Evolutionary conservation across 108 stramenopile genomes (phyloP).

Genomic region (Nitzschia sp.): DNA sequence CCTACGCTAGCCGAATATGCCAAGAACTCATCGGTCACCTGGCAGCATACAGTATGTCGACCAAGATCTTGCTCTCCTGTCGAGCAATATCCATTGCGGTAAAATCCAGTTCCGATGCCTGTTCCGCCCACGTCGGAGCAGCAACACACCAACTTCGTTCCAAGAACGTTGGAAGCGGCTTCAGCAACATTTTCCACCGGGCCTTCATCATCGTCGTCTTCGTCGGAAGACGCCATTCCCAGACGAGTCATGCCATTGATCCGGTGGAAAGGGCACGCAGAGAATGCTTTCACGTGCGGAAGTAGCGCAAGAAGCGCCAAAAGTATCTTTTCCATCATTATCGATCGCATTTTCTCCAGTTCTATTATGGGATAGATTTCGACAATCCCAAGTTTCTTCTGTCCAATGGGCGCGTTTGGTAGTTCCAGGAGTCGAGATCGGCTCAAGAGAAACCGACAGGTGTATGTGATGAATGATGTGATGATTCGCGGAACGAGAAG

Average conservation of each 20-base stretch:
- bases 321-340: conserved; percentile 8
- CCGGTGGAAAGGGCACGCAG: background rate
- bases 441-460: no score
- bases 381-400: no score
- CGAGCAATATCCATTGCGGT: conserved; percentile 81
- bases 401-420: no score
- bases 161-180: conserved; percentile 60
- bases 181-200: conserved; percentile 1
- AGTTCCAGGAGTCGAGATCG: no score
- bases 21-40: conserved; percentile 80
- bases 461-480: no score
- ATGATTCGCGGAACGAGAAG: no score
- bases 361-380: no score
- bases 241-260: no score
- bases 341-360: background rate
- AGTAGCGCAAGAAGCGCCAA: background rate
- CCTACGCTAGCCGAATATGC: conserved; percentile 68
- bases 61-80: conserved; percentile 79
- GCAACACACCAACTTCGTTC: conserved; percentile 63
- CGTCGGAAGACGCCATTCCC: background rate
- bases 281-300: background rate
- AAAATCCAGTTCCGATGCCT: conserved; percentile 85
- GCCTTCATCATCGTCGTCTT: background rate
- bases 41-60: conserved; percentile 79
- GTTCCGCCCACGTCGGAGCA: conserved; percentile 64